Conservation (phyloP, 139 green algal species). For the Spirogloea muscicola region DNA sequence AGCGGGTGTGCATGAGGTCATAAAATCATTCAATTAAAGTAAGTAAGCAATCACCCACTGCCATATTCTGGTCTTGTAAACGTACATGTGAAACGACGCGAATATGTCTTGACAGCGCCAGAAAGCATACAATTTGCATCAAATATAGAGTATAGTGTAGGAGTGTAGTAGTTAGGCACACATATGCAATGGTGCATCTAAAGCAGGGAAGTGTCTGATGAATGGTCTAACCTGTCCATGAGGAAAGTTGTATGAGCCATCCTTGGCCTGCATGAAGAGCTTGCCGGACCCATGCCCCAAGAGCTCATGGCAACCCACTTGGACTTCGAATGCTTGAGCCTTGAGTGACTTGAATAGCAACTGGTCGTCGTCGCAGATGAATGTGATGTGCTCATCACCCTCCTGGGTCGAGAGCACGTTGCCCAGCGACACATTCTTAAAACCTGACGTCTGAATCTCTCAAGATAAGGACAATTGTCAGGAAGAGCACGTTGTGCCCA, state of each 20-base stretch:
- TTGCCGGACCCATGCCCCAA: conserved; percentile 35
- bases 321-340: conserved; percentile 15
- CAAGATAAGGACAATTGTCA: neutral
- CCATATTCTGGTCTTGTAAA: no score
- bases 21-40: no score
- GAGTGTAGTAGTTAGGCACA: neutral
- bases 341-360: conserved; percentile 7
- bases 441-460: conserved; percentile 8
- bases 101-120: no score
- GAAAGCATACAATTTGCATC: no score
- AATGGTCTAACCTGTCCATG: neutral
- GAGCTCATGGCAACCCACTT: conserved; percentile 28
- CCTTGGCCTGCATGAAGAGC: conserved; percentile 11
- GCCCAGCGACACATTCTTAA: conserved; percentile 39
- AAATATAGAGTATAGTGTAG: neutral
- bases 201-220: neutral
- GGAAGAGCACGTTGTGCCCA: no score
- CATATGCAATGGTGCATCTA: neutral
- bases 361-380: conserved; percentile 6
- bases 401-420: conserved; percentile 22
- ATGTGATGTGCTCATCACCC: neutral
- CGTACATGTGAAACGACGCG: no score
- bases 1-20: no score
- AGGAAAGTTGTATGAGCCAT: conserved; percentile 19
- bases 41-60: no score